These are phyloP conservation scores for Phytophthora citricola DNA, from an alignment of 352 stramenopile species.

Conservation along the genomic window DNA sequence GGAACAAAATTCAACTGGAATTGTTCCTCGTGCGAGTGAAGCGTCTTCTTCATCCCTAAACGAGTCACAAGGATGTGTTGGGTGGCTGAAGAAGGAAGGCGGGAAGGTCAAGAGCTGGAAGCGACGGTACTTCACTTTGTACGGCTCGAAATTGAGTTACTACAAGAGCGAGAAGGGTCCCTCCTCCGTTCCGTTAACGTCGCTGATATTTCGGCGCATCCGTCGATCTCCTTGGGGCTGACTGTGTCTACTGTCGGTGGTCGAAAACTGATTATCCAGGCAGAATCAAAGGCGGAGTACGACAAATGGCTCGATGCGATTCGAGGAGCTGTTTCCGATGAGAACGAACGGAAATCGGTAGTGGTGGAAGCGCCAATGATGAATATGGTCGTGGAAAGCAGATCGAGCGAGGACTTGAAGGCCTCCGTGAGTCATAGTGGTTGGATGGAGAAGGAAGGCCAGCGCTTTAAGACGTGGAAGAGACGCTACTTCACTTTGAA, in stretches of 20 bases:
- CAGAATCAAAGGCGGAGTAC: slow-evolving; percentile 70
- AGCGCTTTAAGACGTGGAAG: slow-evolving; percentile 84
- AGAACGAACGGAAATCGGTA: slow-evolving; percentile 9
- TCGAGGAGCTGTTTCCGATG: slow-evolving; percentile 32
- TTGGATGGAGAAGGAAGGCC: slow-evolving; percentile 82
- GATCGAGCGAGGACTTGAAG: slow-evolving; percentile 34
- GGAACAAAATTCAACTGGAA: slow-evolving; percentile 9
- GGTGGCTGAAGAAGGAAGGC: slow-evolving; percentile 79
- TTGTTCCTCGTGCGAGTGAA: slow-evolving; percentile 27
- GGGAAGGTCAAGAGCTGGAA: slow-evolving; percentile 77
- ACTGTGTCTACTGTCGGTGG: slow-evolving; percentile 49
- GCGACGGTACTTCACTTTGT: slow-evolving; percentile 76
- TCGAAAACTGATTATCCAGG: slow-evolving; percentile 65
- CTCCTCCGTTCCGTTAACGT: slow-evolving; percentile 59
- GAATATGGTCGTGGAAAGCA: slow-evolving; percentile 12
- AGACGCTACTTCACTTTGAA: slow-evolving; percentile 76
- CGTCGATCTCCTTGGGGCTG: slow-evolving; percentile 49
- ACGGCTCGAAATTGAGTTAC: slow-evolving; percentile 73
- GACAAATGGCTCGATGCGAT: slow-evolving; percentile 64
- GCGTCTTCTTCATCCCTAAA: slow-evolving; percentile 18
- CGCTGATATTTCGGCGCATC: slow-evolving; percentile 40
- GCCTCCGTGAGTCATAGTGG: slow-evolving; percentile 47
- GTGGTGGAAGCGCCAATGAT: slow-evolving; percentile 16
- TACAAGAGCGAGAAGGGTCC: slow-evolving; percentile 74
- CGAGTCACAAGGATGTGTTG: slow-evolving; percentile 48